Percentiles rank a stretch among this genome's conserved stretches.
phyloP scores from a whole-genome alignment of 2,329 filamentous ascomycete species.

The Xylariaceae sp. region DNA sequence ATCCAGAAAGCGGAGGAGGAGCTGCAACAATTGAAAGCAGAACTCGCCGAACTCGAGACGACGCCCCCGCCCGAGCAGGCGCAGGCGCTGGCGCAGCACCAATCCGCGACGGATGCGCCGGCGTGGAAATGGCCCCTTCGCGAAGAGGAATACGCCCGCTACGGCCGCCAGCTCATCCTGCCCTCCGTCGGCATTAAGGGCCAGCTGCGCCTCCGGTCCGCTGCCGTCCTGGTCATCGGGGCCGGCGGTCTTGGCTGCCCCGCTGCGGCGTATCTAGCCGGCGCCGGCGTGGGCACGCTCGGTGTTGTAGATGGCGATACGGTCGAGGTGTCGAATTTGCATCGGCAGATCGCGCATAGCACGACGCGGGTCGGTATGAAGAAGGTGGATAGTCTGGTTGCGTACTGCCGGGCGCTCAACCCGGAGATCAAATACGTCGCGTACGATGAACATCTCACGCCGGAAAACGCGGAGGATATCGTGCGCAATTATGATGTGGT shows the following conservation, averaged over 20 bases:
- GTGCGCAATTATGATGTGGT: slow-evolving; percentile 73
- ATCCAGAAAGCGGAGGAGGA: slow-evolving; percentile 46
- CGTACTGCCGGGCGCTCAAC: slow-evolving; percentile 58
- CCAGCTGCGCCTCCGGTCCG: slow-evolving; percentile 65
- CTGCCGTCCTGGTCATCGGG: slow-evolving; percentile 75
- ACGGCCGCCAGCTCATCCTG: slow-evolving; percentile 87
- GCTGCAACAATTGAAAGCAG: slow-evolving; percentile 40
- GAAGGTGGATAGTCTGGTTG: slow-evolving; percentile 75
- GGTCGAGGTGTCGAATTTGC: slow-evolving; percentile 86
- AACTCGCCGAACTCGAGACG: slow-evolving; percentile 41
- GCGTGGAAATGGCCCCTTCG: slow-evolving; percentile 62
- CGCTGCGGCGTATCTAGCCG: slow-evolving; percentile 86
- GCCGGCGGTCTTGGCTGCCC: slow-evolving; percentile 89
- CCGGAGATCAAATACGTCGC: slow-evolving; percentile 60
- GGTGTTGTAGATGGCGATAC: slow-evolving; percentile 83
- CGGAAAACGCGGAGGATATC: slow-evolving; percentile 61
- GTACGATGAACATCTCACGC: slow-evolving; percentile 59
- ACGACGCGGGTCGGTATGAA: slow-evolving; percentile 63
- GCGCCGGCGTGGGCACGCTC: slow-evolving; percentile 76
- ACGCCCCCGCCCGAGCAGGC: slow-evolving; percentile 9
- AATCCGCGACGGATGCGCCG: background rate
- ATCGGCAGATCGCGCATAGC: slow-evolving; percentile 82
- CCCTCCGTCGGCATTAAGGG: slow-evolving; percentile 73
- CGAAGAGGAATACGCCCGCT: slow-evolving; percentile 73
- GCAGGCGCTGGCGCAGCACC: background rate